Base-by-base conservation (phyloP, 257 asterid genomes). In the Solanum chilense region DNA sequence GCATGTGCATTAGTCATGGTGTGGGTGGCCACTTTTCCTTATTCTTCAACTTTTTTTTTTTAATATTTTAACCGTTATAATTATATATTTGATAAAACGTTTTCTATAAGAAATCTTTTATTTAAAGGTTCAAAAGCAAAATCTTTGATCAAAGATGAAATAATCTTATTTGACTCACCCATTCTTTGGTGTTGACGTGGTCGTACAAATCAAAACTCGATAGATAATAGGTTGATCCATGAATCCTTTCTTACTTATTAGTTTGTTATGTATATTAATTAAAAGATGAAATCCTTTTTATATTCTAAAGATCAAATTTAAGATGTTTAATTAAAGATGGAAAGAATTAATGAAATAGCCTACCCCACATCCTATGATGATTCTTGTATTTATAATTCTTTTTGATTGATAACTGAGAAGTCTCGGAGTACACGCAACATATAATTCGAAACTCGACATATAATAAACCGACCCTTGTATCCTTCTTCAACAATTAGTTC, bases 1-100 rank as follows among this genome's bases (percentile, higher is more conserved):
- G 82, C 95, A 91, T 92, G 95, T 93, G 94, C 90, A 92, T 87
- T 90, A 88, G 90, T 86, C 87, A 83, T 86, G 92, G 92, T 35
- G 90, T 87, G 90, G 95, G 93, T 49, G 82, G 84, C 92, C 92
- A 90, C 92, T 91, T 92, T 89, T 85, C 87, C 88, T 93, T 87
- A 88, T 89, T 90, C 89, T 87, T 10, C 33, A 77, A 14, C 39
- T 44, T 77, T 25, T 76, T 75, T 2, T 23, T 77, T 42, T 45
- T 5, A 14, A 14, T 23, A 14, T 23, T 47, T 27, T 4, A 47
- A 47, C 3, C 11, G 0, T 47, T 5, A 37, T 6, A 21, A 0
- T 74, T 1, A 37, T 74, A 4, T 0, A 74, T 20, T 5, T 3
- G 6, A 73, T 0, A 37, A 21, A 74, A 74, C 0, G 0, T 71